Evolutionary conservation across 2,329 filamentous ascomycete species (phyloP).

Genomic region (Ciborinia camelliae): DNA sequence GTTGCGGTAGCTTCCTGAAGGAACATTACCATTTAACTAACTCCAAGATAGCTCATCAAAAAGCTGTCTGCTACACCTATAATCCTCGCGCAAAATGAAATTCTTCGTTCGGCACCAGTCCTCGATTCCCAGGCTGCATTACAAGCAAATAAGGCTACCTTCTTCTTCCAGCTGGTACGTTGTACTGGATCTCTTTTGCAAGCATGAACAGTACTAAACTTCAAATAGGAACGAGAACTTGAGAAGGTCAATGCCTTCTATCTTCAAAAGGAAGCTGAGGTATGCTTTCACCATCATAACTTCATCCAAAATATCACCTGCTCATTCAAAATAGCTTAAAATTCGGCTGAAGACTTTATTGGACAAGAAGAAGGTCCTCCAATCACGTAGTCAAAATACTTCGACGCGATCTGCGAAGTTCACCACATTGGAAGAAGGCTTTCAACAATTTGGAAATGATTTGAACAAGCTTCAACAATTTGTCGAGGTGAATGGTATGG

Average conservation of each 20-base stretch:
- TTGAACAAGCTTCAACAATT: slow-evolving; percentile 98
- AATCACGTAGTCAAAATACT: slow-evolving; percentile 70
- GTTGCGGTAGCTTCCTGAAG: neutral
- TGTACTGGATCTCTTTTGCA: slow-evolving; percentile 15
- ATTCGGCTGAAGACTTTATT: slow-evolving; percentile 86
- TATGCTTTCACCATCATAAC: slow-evolving; percentile 46
- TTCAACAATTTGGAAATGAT: slow-evolving; percentile 95
- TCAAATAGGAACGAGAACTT: slow-evolving; percentile 80
- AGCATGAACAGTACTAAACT: slow-evolving; percentile 41
- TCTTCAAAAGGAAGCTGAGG: slow-evolving; percentile 95
- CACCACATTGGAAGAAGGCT: slow-evolving; percentile 91
- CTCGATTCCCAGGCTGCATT: slow-evolving; percentile 82
- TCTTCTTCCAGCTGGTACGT: slow-evolving; percentile 93
- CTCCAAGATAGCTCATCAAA: slow-evolving; percentile 78
- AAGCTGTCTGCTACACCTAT: slow-evolving; percentile 90
- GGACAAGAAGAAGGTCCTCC: slow-evolving; percentile 90
- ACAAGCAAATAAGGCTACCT: slow-evolving; percentile 96
- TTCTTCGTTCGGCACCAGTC: slow-evolving; percentile 45
- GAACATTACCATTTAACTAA: slow-evolving; percentile 29
- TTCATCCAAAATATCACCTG: neutral
- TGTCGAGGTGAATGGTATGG: slow-evolving; percentile 95
- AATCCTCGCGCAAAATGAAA: slow-evolving; percentile 71
- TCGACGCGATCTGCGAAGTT: slow-evolving; percentile 91
- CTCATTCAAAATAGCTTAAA: slow-evolving; percentile 64
- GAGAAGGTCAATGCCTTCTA: slow-evolving; percentile 99